These are phyloP conservation scores for Nicotiana knightiana DNA, from an alignment of 257 asterid species.

Conservation along the genomic window DNA sequence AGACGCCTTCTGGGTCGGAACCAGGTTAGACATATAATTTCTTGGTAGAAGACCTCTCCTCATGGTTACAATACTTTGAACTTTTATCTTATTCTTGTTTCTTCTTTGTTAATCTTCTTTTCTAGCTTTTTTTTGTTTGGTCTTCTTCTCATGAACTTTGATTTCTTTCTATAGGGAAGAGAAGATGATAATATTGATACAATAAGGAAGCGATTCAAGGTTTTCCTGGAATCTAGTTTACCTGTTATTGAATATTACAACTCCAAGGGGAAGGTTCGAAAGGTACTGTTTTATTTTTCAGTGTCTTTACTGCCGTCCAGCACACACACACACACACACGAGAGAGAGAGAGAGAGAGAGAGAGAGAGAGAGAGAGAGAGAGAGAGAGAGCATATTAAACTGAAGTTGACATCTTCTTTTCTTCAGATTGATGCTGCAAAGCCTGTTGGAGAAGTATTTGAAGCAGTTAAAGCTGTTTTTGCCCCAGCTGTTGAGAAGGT, in stretches of 20 bases:
- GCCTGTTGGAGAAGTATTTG: constrained; percentile 71
- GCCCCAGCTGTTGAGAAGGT: constrained; percentile 41
- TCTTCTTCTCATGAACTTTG: background rate
- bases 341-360: background rate
- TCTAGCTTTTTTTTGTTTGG: background rate
- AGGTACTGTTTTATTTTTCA: constrained; percentile 35
- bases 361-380: background rate
- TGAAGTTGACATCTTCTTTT: constrained; percentile 9
- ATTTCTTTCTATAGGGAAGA: constrained; percentile 32
- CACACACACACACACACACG: background rate
- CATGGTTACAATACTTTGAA: background rate
- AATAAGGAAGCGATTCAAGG: constrained; percentile 46
- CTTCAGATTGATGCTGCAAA: constrained; percentile 65
- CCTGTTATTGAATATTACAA: constrained; percentile 49
- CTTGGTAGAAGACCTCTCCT: background rate
- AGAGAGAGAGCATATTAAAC: background rate
- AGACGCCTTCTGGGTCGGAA: constrained; percentile 37
- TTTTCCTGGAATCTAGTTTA: constrained; percentile 43
- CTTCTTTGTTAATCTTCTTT: background rate
- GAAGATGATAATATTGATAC: constrained; percentile 49
- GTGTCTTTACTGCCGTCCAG: background rate
- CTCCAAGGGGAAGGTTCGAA: constrained; percentile 70
- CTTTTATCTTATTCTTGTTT: constrained; percentile 1
- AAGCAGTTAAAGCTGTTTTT: constrained; percentile 65
- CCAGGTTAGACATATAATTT: constrained; percentile 22